A percentile compares a stretch with the other conserved stretches of the same genome.
These are phyloP conservation scores for Colletotrichum orchidophilum DNA, from an alignment of 2,329 filamentous ascomycete species.

Conservation along the genomic window DNA sequence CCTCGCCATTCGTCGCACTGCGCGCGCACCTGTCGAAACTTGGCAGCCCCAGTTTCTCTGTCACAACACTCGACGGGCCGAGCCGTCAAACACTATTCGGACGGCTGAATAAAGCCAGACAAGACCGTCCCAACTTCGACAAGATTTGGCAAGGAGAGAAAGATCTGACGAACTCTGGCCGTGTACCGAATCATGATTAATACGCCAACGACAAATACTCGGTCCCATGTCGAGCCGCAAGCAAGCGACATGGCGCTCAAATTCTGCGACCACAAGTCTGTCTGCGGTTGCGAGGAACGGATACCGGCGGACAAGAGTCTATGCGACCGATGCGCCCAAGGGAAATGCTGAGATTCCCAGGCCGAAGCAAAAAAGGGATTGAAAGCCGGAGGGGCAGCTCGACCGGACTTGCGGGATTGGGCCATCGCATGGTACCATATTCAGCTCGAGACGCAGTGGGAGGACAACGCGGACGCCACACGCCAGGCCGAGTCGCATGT, in stretches of 20 bases:
- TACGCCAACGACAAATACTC: not conserved
- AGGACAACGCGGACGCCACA: not conserved
- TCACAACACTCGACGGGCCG: conserved; percentile 29
- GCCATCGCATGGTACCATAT: not conserved
- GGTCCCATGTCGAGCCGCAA: conserved; percentile 6
- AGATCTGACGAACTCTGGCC: conserved; percentile 12
- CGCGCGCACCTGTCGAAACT: conserved; percentile 14
- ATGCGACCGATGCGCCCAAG: conserved; percentile 32
- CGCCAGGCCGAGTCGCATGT: not conserved
- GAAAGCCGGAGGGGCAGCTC: not conserved
- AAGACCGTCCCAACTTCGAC: conserved; percentile 1
- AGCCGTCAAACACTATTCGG: conserved; percentile 29
- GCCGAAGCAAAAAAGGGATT: not conserved
- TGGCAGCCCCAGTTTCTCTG: conserved; percentile 30
- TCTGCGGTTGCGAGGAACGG: conserved; percentile 32
- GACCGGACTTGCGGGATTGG: not conserved
- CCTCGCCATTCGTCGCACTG: not conserved
- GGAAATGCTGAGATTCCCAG: conserved; percentile 12
- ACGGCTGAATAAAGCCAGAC: conserved; percentile 9
- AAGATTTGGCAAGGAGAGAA: not conserved
- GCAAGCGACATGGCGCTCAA: conserved; percentile 34
- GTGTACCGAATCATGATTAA: conserved; percentile 11
- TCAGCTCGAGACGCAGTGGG: not conserved
- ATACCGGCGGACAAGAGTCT: conserved; percentile 34
- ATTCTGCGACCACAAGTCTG: conserved; percentile 35